A percentile compares a stretch with the other conserved stretches of the same genome.
These are phyloP conservation scores for Aspergillus niger DNA, from an alignment of 2,329 filamentous ascomycete genomes.

Conservation along the genomic window DNA sequence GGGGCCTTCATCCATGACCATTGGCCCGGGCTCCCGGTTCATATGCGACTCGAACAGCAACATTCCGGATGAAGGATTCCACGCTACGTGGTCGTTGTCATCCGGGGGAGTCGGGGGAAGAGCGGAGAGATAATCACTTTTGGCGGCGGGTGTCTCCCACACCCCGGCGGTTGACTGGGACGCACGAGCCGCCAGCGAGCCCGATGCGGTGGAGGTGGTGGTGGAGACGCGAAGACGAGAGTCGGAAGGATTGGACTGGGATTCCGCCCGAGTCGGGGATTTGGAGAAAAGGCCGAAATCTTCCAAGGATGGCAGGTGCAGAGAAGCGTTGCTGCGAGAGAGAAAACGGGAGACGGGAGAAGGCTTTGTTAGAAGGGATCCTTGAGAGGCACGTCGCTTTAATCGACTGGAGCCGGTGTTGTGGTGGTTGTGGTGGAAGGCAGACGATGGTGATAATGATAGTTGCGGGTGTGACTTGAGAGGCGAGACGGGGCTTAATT, in stretches of 20 bases:
- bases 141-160: constrained; percentile 28
- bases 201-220: constrained; percentile 44
- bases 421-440: constrained; percentile 13
- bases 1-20: constrained; percentile 32
- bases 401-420: constrained; percentile 28
- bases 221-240: constrained; percentile 34
- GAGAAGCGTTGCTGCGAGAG: constrained; percentile 37
- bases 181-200: constrained; percentile 28
- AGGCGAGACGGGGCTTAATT: constrained; percentile 26
- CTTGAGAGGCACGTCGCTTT: constrained; percentile 41
- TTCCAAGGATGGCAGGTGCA: constrained; percentile 58
- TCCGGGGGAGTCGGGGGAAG: constrained; percentile 47
- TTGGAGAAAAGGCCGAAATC: constrained; percentile 43
- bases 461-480: constrained; percentile 16
- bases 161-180: constrained; percentile 38
- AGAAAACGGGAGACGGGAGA: constrained; percentile 40
- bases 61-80: constrained; percentile 38
- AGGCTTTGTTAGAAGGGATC: constrained; percentile 37
- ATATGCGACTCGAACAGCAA: constrained; percentile 32
- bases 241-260: constrained; percentile 31
- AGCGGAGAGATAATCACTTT: constrained; percentile 36
- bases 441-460: constrained; percentile 17
- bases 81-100: constrained; percentile 41
- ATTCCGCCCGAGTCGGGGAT: constrained; percentile 27
- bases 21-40: constrained; percentile 29